Evolutionary conservation across 2,329 filamentous ascomycete species (phyloP), one percentile per base, ranked within the genome.

Genomic region (Cadophora luteo-olivacea): DNA sequence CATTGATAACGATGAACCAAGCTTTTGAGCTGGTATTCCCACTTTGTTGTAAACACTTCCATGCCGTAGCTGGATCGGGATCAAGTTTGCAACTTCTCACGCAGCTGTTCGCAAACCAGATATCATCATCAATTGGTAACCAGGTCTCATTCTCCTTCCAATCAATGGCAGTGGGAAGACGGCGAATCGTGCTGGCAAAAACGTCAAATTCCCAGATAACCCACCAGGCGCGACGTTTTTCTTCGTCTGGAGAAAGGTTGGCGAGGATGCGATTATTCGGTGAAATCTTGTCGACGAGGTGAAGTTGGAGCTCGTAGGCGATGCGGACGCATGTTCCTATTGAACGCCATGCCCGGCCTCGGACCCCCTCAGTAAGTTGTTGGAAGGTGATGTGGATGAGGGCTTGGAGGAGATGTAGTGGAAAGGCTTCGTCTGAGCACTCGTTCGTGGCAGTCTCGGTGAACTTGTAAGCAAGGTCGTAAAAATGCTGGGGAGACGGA

Each of bases 201-300:
- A 80, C 77, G 66, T 82, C 81, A 77, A 82, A 80, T 65, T 82
- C 80, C 79, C 79, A 82, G n/a, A 81, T 76, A 0, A 79, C 77
- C 80, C 80, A 82, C 77, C 78, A 82, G 1, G 77, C 77, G 3
- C 80, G 76, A 1, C 80, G 76, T 57, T 78, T 75, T 69, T 81
- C 80, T 71, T 82, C 80, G 3, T 77, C 69, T 0, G 72, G 62
- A 16, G 68, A 65, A 75, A 77, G 79, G 24, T 9, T 51, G 12
- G 25, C 73, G 64, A 9, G 63, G 54, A n/a, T 72, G 60, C 14
- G 67, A 36, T 52, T 68, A 54, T 16, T 64, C n/a, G 12, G 45
- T 5, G 55, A 52, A 8, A 62, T 52, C 22, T 62, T 64, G 32
- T 73, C 71, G 4, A 73, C 55, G 8, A 69, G 61, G 55, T 72